Conservation (phyloP, 495 filamentous ascomycete species). For the Bathelium albidoporum region DNA sequence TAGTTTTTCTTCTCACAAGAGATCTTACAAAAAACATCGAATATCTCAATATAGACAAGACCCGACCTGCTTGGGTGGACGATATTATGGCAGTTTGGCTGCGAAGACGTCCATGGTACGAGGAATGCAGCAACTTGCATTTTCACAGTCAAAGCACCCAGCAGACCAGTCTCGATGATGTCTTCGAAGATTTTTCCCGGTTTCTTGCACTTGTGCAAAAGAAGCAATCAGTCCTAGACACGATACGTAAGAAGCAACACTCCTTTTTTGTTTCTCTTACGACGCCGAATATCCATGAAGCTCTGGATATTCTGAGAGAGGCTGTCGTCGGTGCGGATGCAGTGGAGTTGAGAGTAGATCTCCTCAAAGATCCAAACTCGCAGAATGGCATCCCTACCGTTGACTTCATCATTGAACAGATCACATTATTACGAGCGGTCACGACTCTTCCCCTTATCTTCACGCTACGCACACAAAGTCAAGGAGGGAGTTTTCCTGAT, state of each 20-base stretch:
- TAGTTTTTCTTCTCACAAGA: conserved; percentile 78
- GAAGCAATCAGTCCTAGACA: conserved; percentile 50
- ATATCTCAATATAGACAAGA: conserved; percentile 82
- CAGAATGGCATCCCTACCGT: conserved; percentile 47
- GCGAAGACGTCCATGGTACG: conserved; percentile 82
- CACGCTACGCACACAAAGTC: conserved; percentile 74
- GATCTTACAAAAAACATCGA: conserved; percentile 83
- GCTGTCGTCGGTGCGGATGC: conserved; percentile 83
- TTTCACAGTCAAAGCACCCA: conserved; percentile 69
- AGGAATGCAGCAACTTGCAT: conserved; percentile 89
- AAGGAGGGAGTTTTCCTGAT: conserved; percentile 86
- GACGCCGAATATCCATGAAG: conserved; percentile 56
- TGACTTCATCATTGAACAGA: conserved; percentile 71
- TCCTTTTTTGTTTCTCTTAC: conserved; percentile 93
- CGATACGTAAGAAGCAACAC: conserved; percentile 57
- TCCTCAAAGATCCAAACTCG: conserved; percentile 64
- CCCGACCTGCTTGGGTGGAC: conserved; percentile 84
- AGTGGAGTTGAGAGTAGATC: conserved; percentile 86
- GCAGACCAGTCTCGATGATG: conserved; percentile 48
- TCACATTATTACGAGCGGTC: conserved; percentile 65
- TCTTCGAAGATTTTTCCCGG: conserved; percentile 65
- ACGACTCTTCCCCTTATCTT: conserved; percentile 85
- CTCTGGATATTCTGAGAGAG: conserved; percentile 53
- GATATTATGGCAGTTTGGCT: conserved; percentile 90
- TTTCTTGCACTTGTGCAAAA: conserved; percentile 71